Conservation (phyloP, 345 rosid genomes). For the Dimocarpus longan region DNA sequence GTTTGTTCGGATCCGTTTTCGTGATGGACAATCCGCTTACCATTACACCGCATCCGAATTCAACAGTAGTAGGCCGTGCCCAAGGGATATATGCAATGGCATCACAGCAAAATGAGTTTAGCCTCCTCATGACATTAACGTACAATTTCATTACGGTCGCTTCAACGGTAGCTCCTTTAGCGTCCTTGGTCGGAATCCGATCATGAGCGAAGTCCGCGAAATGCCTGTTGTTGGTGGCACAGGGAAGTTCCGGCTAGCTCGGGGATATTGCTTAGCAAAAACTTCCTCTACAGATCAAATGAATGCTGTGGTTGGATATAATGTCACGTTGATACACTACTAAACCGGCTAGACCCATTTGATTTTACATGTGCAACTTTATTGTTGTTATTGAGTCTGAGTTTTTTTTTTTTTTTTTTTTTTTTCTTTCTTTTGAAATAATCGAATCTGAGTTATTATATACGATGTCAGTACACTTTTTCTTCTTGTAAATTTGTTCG, state of each 20-base stretch:
- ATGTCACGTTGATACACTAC: constrained; percentile 36
- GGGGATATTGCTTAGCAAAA: constrained; percentile 42
- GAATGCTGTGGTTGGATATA: constrained; percentile 39
- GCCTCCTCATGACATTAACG: constrained; percentile 44
- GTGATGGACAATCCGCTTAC: constrained; percentile 45
- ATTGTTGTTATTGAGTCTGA: no score
- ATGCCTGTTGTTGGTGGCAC: constrained; percentile 45
- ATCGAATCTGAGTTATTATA: no score
- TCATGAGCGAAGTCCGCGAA: constrained; percentile 38
- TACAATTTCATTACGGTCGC: constrained; percentile 27
- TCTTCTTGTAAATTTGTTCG: no score
- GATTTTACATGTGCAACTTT: no score
- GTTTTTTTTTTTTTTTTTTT: no score
- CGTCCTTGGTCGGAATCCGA: constrained; percentile 41
- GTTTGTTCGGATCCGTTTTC: constrained; percentile 30
- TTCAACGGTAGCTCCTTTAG: constrained; percentile 42
- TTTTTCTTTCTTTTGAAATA: no score
- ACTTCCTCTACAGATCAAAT: constrained; percentile 27
- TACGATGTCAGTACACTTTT: no score
- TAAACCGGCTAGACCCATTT: not conserved
- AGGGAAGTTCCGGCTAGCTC: constrained; percentile 35
- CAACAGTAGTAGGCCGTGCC: constrained; percentile 37
- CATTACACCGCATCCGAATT: constrained; percentile 28
- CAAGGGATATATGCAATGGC: constrained; percentile 44
- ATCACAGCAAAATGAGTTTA: constrained; percentile 33